A percentile compares a stretch with the other conserved stretches of the same genome.
phyloP scores from a whole-genome alignment of 2,329 filamentous ascomycete genomes.

The Balansia obtecta region DNA sequence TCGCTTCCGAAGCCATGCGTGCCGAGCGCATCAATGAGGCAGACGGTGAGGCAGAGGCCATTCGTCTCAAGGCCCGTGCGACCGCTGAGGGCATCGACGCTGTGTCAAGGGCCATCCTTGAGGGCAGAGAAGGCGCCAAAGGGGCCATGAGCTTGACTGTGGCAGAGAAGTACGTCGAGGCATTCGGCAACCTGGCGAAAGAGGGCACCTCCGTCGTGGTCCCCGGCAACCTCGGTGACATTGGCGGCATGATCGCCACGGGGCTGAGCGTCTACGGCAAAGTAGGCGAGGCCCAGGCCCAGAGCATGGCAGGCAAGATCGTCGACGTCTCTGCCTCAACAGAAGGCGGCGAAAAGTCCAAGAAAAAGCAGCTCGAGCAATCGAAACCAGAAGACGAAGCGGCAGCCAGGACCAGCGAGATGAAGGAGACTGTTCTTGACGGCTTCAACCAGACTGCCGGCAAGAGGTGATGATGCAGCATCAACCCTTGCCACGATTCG shows the following conservation, averaged over 20 bases:
- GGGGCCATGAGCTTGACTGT: slow-evolving; percentile 77
- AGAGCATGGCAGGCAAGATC: slow-evolving; percentile 45
- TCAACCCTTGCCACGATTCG: not conserved
- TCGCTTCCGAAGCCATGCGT: slow-evolving; percentile 83
- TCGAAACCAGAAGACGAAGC: slow-evolving; percentile 8
- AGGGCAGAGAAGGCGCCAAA: slow-evolving; percentile 65
- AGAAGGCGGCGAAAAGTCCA: slow-evolving; percentile 7
- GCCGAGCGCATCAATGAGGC: slow-evolving; percentile 91
- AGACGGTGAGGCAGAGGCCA: slow-evolving; percentile 86
- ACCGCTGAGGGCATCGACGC: slow-evolving; percentile 82
- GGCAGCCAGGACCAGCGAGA: slow-evolving; percentile 10
- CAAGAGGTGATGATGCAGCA: slow-evolving; percentile 14
- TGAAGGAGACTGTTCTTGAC: slow-evolving; percentile 29
- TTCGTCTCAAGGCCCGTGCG: slow-evolving; percentile 70
- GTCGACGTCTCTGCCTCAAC: slow-evolving; percentile 18
- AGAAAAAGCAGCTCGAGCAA: slow-evolving; percentile 10
- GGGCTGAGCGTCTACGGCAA: slow-evolving; percentile 94
- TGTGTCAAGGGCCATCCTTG: slow-evolving; percentile 62
- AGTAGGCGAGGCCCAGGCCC: slow-evolving; percentile 69
- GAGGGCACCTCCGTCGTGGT: slow-evolving; percentile 94
- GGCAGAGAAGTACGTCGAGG: slow-evolving; percentile 96
- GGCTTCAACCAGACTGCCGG: slow-evolving; percentile 25
- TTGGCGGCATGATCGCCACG: slow-evolving; percentile 92
- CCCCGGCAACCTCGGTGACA: slow-evolving; percentile 92
- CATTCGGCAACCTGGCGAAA: slow-evolving; percentile 83